Percentiles rank a stretch among this genome's conserved stretches.
Conservation (phyloP, 2,329 filamentous ascomycete genomes). For the Albophoma yamanashiensis region DNA sequence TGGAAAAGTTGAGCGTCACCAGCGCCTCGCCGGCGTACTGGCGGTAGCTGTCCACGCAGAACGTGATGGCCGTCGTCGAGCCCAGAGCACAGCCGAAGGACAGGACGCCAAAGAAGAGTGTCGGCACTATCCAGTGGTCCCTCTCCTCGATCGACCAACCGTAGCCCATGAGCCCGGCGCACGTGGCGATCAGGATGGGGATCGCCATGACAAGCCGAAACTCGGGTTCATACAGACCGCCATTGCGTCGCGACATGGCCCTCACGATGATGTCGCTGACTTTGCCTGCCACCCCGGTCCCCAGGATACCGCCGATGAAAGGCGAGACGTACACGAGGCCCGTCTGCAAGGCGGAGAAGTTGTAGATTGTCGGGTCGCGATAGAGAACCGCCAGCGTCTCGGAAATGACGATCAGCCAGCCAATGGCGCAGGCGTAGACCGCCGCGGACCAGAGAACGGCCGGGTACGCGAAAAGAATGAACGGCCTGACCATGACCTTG, state of each 20-base stretch:
- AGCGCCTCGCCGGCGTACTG: slow-evolving; percentile 90
- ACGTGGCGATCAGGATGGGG: slow-evolving; percentile 68
- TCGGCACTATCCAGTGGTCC: slow-evolving; percentile 84
- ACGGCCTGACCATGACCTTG: slow-evolving; percentile 66
- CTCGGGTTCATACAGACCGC: slow-evolving; percentile 91
- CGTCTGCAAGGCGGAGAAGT: slow-evolving; percentile 70
- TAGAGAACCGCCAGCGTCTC: slow-evolving; percentile 79
- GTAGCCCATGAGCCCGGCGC: slow-evolving; percentile 85
- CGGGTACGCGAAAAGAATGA: slow-evolving; percentile 81
- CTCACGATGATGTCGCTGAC: slow-evolving; percentile 78
- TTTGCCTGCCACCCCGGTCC: slow-evolving; percentile 84
- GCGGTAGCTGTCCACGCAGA: slow-evolving; percentile 85
- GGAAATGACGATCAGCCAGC: slow-evolving; percentile 92
- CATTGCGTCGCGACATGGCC: slow-evolving; percentile 72
- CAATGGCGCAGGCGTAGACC: slow-evolving; percentile 79
- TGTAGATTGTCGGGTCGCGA: slow-evolving; percentile 56
- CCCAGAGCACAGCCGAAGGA: slow-evolving; percentile 88
- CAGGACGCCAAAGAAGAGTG: slow-evolving; percentile 82
- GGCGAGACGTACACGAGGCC: slow-evolving; percentile 85
- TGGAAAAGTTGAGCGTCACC: slow-evolving; percentile 88
- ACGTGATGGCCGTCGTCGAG: slow-evolving; percentile 85
- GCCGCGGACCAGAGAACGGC: slow-evolving; percentile 79
- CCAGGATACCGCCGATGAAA: slow-evolving; percentile 78
- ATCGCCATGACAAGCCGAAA: slow-evolving; percentile 82
- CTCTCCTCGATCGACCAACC: slow-evolving; percentile 77